A percentile compares a stretch with the other conserved stretches of the same genome.
Conservation (phyloP, 2,329 filamentous ascomycete species). For the Penicillium sp. region DNA sequence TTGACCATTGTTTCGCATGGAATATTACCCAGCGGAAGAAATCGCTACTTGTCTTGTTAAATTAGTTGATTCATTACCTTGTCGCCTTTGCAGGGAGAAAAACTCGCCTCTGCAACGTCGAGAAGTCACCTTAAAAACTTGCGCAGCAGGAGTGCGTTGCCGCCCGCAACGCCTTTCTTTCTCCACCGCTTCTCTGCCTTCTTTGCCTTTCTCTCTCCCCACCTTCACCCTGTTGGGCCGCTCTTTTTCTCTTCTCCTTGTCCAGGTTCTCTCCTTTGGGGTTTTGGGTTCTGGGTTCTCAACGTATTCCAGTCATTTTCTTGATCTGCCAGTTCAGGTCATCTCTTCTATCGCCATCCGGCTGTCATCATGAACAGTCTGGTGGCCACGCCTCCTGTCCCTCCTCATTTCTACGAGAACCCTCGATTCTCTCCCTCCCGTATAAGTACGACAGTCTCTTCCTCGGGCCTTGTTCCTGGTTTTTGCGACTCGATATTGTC, state of each 20-base stretch:
- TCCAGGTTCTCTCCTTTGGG: constrained; percentile 11
- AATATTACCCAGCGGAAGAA: not conserved
- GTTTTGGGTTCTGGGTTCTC: constrained; percentile 2
- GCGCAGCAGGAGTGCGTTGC: constrained; percentile 34
- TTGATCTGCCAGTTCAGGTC: constrained; percentile 3
- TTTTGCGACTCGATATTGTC: not conserved
- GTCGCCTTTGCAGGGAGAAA: constrained; percentile 1
- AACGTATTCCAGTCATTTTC: not conserved
- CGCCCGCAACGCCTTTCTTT: constrained; percentile 37
- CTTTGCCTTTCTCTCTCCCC: constrained; percentile 25
- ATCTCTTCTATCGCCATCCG: constrained; percentile 26
- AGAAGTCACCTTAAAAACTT: constrained; percentile 22
- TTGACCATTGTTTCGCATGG: not conserved
- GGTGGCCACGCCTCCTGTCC: constrained; percentile 58
- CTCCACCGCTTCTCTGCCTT: constrained; percentile 38
- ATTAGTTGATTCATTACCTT: not conserved
- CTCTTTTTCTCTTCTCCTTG: constrained; percentile 13
- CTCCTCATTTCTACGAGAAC: constrained; percentile 64
- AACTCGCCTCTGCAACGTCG: constrained; percentile 13
- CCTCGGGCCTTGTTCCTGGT: constrained; percentile 6
- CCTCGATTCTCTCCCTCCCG: constrained; percentile 61
- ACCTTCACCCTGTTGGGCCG: constrained; percentile 21
- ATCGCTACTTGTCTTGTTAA: not conserved
- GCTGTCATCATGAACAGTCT: constrained; percentile 62
- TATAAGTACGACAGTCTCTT: constrained; percentile 52